phyloP scores from a whole-genome alignment of 2,329 filamentous ascomycete genomes.

The Pyrenochaeta sp. region DNA sequence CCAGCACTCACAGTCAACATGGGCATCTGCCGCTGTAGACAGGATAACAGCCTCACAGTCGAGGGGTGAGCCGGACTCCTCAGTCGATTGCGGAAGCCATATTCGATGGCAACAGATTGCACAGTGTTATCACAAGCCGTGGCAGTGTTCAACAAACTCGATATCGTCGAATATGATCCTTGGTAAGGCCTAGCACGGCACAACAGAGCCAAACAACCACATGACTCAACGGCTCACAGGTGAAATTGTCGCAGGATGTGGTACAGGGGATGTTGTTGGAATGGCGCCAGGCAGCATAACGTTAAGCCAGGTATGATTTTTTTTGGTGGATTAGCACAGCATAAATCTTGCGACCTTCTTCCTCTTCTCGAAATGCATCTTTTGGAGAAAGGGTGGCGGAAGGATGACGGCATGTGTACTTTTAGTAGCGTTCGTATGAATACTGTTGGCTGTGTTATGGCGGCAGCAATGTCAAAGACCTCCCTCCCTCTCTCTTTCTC shows the following conservation, averaged over 20 bases:
- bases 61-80: slow-evolving; percentile 5
- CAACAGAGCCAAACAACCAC: neutral
- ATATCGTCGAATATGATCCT: neutral
- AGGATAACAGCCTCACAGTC: slow-evolving; percentile 6
- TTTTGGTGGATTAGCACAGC: neutral
- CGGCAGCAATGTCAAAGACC: slow-evolving; percentile 1
- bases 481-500: no score
- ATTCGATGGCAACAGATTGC: slow-evolving; percentile 20
- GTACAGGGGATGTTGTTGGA: slow-evolving; percentile 1
- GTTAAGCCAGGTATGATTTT: neutral
- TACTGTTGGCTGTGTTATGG: slow-evolving; percentile 8
- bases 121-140: slow-evolving; percentile 5
- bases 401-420: slow-evolving; percentile 36
- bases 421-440: slow-evolving; percentile 46
- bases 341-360: neutral
- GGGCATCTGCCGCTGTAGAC: slow-evolving; percentile 13
- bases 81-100: slow-evolving; percentile 14
- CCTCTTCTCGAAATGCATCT: slow-evolving; percentile 1
- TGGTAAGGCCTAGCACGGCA: no score
- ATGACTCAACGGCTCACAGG: slow-evolving; percentile 3
- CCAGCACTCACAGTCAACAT: slow-evolving; percentile 6
- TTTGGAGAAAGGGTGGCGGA: slow-evolving; percentile 3
- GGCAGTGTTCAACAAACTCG: slow-evolving; percentile 14
- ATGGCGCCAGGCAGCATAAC: neutral
- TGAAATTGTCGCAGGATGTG: slow-evolving; percentile 1